Conservation (phyloP, 2,329 filamentous ascomycete genomes). For the Colletotrichum falcatum region DNA sequence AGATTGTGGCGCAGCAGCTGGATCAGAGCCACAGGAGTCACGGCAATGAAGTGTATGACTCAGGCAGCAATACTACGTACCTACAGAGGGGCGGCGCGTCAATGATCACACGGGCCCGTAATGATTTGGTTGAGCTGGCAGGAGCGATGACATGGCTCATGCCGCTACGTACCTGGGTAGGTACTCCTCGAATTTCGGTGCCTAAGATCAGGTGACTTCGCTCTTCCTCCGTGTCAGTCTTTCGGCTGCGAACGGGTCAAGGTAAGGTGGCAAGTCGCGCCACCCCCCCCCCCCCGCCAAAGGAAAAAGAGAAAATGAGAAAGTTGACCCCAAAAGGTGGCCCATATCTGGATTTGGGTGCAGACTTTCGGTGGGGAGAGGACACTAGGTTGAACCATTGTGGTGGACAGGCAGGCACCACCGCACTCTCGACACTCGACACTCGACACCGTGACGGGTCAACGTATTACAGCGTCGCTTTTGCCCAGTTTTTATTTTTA, state of each 20-base stretch:
- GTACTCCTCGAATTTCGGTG: conserved; percentile 44
- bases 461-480: neutral
- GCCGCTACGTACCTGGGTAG: neutral
- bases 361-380: neutral
- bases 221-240: conserved; percentile 49
- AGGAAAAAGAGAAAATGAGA: neutral
- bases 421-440: neutral
- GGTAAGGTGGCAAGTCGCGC: conserved; percentile 43
- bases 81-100: neutral
- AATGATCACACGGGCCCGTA: neutral
- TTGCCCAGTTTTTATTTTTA: conserved; percentile 4
- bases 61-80: neutral
- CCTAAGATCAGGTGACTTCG: conserved; percentile 55
- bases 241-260: conserved; percentile 29
- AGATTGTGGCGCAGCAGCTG: neutral
- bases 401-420: neutral
- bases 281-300: conserved; percentile 6
- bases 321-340: too few species aligned
- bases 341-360: neutral
- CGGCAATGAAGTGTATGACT: neutral
- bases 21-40: neutral
- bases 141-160: neutral
- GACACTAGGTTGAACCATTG: neutral
- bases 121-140: neutral
- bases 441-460: neutral